Base-by-base conservation (phyloP, 495 filamentous ascomycete species). In the Penicillium psychrofluorescens region DNA sequence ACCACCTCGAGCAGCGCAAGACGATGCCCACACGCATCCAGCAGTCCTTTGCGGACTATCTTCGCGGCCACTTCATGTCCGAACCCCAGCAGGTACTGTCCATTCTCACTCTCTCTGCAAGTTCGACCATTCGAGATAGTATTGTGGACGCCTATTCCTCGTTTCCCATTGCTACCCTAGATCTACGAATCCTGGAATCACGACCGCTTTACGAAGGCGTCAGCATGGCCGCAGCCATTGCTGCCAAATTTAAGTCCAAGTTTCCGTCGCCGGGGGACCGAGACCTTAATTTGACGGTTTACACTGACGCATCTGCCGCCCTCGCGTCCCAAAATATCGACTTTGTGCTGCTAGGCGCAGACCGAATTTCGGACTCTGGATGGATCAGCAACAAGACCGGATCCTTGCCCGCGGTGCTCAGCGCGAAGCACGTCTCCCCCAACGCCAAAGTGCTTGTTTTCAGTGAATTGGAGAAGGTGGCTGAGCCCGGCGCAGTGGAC, bases 311-410 rank as follows among this genome's bases (percentile, higher is more conserved):
- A n/a, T 72, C 78, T 0, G 69, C 71, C 0, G 78, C 77, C 1
- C 47, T 77, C 0, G 78, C 80, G 2, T 58, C 70, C 0, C 36
- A 51, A 3, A 60, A 53, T 8, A 62, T 77, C 1, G 67, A 83
- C 41, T 45, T 80, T 7, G 52, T 86, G 7, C 52, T 85, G 0
- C 63, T 87, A 3, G 83, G 83, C 6, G 79, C 80, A 10, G 83
- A 87, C 43, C 63, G 72, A 11, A 79, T 86, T 29, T 71, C 77
- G 8, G 52, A 62, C 0, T 35, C 38, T 0, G 67, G 70, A 9
- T 77, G 78, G 1, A 75, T 85, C 5, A 76, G 72, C 49, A 86
- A 85, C 62, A 87, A 87, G 53, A 79, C 71, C 0, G 83, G 83
- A 4, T 80, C 78, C 0, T 54, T 85, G 0, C 70, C 82, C 1